Evolutionary conservation across 2,329 filamentous ascomycete genomes (phyloP).

Genomic region (Davidsoniella australis): DNA sequence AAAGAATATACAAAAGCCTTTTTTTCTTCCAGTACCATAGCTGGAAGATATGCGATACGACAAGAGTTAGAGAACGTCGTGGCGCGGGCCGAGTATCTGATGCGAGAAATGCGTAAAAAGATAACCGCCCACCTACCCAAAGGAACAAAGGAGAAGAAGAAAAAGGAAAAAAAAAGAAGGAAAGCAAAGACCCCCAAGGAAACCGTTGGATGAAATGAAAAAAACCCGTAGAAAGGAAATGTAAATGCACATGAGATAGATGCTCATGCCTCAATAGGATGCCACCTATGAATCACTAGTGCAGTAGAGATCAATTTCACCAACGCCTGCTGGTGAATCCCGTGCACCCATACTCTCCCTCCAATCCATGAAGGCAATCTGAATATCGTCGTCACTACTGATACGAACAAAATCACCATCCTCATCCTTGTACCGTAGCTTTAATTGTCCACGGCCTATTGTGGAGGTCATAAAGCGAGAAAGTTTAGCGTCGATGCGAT

Average conservation of each 20-base stretch:
- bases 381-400: conserved; percentile 88
- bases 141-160: conserved; percentile 1
- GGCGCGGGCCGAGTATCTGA: no score
- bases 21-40: not conserved
- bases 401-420: conserved; percentile 90
- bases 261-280: not conserved
- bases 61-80: no score
- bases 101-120: not conserved
- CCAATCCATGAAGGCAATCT: conserved; percentile 91
- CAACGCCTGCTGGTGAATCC: conserved; percentile 47
- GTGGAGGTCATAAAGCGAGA: conserved; percentile 71
- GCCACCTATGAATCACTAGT: conserved; percentile 29
- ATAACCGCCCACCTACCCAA: conserved; percentile 5
- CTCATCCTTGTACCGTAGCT: conserved; percentile 78
- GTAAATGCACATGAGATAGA: conserved; percentile 2
- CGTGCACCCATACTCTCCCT: conserved; percentile 39
- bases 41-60: no score
- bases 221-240: not conserved
- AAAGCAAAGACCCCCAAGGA: conserved; percentile 8
- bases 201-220: not conserved
- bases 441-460: conserved; percentile 66
- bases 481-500: conserved; percentile 91
- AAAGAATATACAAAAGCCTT: not conserved
- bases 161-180: conserved; percentile 16
- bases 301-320: conserved; percentile 82